Evolutionary conservation across 2,329 filamentous ascomycete genomes (phyloP).

Genomic region (Teratosphaeria gauchensis): DNA sequence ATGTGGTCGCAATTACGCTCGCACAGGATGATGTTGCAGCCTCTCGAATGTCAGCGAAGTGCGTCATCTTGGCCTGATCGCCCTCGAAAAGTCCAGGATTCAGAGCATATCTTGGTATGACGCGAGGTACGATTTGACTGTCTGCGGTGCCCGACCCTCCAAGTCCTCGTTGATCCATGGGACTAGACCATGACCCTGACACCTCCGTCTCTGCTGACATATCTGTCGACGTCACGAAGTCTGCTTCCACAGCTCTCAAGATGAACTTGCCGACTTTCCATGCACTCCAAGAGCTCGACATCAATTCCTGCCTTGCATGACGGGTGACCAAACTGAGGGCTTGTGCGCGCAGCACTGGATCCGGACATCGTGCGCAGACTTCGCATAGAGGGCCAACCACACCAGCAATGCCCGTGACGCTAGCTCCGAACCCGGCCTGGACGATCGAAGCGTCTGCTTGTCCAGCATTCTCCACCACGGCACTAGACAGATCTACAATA

Average conservation of each 20-base stretch:
- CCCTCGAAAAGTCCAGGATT: slow-evolving; percentile 13
- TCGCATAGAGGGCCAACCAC: slow-evolving; percentile 18
- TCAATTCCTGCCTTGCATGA: slow-evolving; percentile 15
- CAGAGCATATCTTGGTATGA: slow-evolving; percentile 7
- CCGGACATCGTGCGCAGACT: slow-evolving; percentile 15
- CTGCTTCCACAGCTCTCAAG: slow-evolving; percentile 12
- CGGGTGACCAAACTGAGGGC: slow-evolving; percentile 15
- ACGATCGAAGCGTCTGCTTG: background rate
- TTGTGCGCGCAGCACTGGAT: slow-evolving; percentile 10
- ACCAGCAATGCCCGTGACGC: slow-evolving; percentile 12
- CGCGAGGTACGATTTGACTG: slow-evolving; percentile 6
- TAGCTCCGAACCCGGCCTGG: slow-evolving; percentile 1
- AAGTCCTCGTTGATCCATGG: slow-evolving; percentile 7
- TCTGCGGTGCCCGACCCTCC: slow-evolving; percentile 3
- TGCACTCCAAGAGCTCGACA: slow-evolving; percentile 16
- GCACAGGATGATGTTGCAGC: background rate
- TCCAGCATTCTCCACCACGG: slow-evolving; percentile 7
- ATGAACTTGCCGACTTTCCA: slow-evolving; percentile 18
- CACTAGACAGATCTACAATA: slow-evolving; percentile 14
- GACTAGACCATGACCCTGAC: slow-evolving; percentile 13
- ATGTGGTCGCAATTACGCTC: background rate
- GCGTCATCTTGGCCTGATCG: slow-evolving; percentile 4
- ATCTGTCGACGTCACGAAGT: slow-evolving; percentile 6
- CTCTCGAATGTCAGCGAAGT: slow-evolving; percentile 1
- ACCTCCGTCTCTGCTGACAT: slow-evolving; percentile 8